A percentile compares a stretch with the other conserved stretches of the same genome.
Conservation (phyloP, 805 yeast species). For the Lachancea cidri region DNA sequence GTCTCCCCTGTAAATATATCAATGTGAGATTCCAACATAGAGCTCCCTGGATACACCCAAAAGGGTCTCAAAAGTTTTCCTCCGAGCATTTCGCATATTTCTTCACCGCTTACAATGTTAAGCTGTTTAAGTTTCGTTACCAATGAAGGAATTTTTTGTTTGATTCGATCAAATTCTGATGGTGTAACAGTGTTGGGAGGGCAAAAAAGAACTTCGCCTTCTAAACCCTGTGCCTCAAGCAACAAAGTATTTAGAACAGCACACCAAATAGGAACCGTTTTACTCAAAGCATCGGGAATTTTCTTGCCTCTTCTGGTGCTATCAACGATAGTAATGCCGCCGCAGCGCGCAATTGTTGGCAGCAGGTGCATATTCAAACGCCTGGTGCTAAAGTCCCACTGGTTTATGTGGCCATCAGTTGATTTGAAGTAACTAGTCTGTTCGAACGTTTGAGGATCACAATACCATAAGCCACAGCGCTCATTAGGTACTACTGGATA, state of each 20-base stretch:
- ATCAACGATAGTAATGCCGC: slow-evolving; percentile 64
- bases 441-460: slow-evolving; percentile 37
- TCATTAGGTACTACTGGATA: slow-evolving; percentile 66
- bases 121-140: slow-evolving; percentile 40
- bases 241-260: slow-evolving; percentile 61
- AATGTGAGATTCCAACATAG: slow-evolving; percentile 16
- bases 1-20: slow-evolving; percentile 32
- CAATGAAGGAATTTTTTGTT: slow-evolving; percentile 42
- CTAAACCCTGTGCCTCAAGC: slow-evolving; percentile 31
- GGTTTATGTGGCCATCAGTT: slow-evolving; percentile 82
- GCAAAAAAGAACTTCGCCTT: slow-evolving; percentile 37
- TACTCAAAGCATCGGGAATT: slow-evolving; percentile 82
- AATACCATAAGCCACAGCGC: slow-evolving; percentile 86
- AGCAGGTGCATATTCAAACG: slow-evolving; percentile 71
- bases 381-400: slow-evolving; percentile 74
- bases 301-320: slow-evolving; percentile 81
- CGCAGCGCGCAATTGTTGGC: slow-evolving; percentile 36
- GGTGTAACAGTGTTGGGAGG: slow-evolving; percentile 51
- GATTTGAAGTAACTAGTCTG: slow-evolving; percentile 75
- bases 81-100: slow-evolving; percentile 30
- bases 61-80: slow-evolving; percentile 55
- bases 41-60: slow-evolving; percentile 61
- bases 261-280: slow-evolving; percentile 91
- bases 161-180: slow-evolving; percentile 53
- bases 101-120: slow-evolving; percentile 35